phyloP scores from a whole-genome alignment of 2,329 filamentous ascomycete genomes.

The Xylaria sp. region DNA sequence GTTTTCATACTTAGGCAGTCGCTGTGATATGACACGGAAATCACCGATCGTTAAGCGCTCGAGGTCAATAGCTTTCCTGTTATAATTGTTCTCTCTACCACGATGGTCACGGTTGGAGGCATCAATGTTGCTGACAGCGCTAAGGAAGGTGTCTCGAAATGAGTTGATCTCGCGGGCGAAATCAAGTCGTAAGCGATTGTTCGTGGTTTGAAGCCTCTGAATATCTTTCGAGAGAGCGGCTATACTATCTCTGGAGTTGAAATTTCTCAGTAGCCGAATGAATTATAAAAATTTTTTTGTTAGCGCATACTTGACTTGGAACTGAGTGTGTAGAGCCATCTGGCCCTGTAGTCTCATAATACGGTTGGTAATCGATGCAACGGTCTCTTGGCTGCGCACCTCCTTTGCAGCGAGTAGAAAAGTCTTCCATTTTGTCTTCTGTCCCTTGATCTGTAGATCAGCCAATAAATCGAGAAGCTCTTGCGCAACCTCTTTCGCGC shows the following conservation, averaged over 20 bases:
- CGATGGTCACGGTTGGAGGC: too few species aligned
- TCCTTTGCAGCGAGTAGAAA: constrained; percentile 8
- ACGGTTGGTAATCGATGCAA: not conserved
- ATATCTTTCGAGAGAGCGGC: not conserved
- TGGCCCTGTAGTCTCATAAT: not conserved
- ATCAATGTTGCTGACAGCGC: not conserved
- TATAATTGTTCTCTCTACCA: too few species aligned
- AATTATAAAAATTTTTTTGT: too few species aligned
- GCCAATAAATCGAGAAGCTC: not conserved
- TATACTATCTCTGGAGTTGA: not conserved
- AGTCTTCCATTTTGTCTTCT: constrained; percentile 9
- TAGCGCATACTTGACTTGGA: constrained; percentile 10
- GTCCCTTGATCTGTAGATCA: not conserved
- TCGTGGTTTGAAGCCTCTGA: not conserved
- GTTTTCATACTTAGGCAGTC: not conserved
- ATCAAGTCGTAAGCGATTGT: not conserved
- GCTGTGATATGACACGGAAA: not conserved
- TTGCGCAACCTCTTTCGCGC: not conserved
- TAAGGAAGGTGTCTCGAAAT: constrained; percentile 2
- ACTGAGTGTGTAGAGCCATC: not conserved
- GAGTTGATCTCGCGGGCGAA: too few species aligned
- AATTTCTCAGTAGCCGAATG: not conserved
- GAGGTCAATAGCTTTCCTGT: too few species aligned
- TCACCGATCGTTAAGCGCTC: not conserved
- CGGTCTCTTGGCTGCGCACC: not conserved